Conservation (phyloP, 1,139 yeast species). For the Candida pseudocylindracea region DNA sequence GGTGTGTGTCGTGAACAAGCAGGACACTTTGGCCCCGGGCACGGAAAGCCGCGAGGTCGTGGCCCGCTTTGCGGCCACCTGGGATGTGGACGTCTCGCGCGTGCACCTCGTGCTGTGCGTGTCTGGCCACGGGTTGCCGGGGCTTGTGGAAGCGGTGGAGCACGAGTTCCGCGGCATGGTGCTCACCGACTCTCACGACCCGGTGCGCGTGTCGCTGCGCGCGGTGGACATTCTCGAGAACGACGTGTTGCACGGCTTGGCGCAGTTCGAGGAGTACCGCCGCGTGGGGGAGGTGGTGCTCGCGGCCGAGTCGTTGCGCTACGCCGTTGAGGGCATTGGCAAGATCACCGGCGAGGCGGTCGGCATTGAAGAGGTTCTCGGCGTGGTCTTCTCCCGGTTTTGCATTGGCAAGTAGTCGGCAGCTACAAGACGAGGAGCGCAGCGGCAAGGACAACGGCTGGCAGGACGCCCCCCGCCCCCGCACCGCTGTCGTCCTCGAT, state of each 20-base stretch:
- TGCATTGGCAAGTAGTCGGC: constrained; percentile 63
- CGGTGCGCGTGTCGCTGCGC: constrained; percentile 51
- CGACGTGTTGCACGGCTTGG: constrained; percentile 57
- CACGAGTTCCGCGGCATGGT: constrained; percentile 25
- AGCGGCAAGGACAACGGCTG: too few species aligned
- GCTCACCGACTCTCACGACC: constrained; percentile 25
- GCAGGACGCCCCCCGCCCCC: too few species aligned
- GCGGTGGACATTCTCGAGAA: constrained; percentile 47
- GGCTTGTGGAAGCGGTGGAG: constrained; percentile 16
- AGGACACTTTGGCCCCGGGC: constrained; percentile 1
- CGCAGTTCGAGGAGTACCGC: constrained; percentile 28
- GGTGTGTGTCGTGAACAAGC: constrained; percentile 1
- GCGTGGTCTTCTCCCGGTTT: constrained; percentile 75
- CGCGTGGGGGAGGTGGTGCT: constrained; percentile 50
- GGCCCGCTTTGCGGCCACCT: neutral
- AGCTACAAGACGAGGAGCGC: neutral
- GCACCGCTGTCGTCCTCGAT: too few species aligned
- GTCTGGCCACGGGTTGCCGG: constrained; percentile 29
- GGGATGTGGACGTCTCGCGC: too few species aligned
- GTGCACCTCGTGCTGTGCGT: constrained; percentile 42
- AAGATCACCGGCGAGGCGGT: constrained; percentile 78
- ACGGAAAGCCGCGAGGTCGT: neutral
- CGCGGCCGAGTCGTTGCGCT: constrained; percentile 57
- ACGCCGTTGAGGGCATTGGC: constrained; percentile 74
- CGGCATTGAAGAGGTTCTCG: constrained; percentile 79